Evolutionary conservation across 805 yeast genomes (phyloP).

Genomic region (Candida manassasensis): DNA sequence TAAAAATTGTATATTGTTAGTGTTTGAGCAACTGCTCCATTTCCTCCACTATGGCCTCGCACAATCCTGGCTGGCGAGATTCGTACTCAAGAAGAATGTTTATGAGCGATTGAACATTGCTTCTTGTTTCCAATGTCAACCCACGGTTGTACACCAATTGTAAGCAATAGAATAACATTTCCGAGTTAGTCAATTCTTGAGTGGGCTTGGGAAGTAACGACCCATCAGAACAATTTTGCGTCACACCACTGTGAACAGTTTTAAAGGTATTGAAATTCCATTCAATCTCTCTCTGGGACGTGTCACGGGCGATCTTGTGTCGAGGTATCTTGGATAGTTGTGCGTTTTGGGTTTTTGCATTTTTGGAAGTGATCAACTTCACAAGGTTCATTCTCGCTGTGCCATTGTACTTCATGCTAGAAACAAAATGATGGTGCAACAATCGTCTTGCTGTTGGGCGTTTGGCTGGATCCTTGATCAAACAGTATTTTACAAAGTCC

Average conservation of each 20-base stretch:
- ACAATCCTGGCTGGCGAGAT: constrained; percentile 53
- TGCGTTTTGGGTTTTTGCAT: constrained; percentile 21
- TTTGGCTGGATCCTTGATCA: constrained; percentile 57
- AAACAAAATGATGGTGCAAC: constrained; percentile 50
- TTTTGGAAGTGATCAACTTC: constrained; percentile 38
- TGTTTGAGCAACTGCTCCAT: constrained; percentile 18
- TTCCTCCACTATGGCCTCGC: constrained; percentile 66
- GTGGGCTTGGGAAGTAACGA: neutral
- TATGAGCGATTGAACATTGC: constrained; percentile 41
- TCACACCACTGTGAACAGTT: neutral
- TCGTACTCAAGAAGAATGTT: constrained; percentile 44
- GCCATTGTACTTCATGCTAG: constrained; percentile 21
- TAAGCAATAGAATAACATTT: constrained; percentile 42
- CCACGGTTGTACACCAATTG: constrained; percentile 50
- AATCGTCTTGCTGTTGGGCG: constrained; percentile 62
- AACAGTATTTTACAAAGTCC: constrained; percentile 62
- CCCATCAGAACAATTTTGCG: neutral
- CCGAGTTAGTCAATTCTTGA: constrained; percentile 18
- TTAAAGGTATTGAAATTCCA: constrained; percentile 12
- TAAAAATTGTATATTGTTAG: constrained; percentile 1
- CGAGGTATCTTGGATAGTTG: constrained; percentile 13
- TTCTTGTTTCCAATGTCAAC: constrained; percentile 42
- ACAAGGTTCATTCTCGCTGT: constrained; percentile 22
- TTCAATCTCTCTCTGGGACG: constrained; percentile 6
- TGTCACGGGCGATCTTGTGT: constrained; percentile 5